Percentiles rank a stretch among this genome's conserved stretches.
These are phyloP conservation scores for Aaosphaeria arxii DNA, from an alignment of 2,329 filamentous ascomycete genomes.

Conservation along the genomic window DNA sequence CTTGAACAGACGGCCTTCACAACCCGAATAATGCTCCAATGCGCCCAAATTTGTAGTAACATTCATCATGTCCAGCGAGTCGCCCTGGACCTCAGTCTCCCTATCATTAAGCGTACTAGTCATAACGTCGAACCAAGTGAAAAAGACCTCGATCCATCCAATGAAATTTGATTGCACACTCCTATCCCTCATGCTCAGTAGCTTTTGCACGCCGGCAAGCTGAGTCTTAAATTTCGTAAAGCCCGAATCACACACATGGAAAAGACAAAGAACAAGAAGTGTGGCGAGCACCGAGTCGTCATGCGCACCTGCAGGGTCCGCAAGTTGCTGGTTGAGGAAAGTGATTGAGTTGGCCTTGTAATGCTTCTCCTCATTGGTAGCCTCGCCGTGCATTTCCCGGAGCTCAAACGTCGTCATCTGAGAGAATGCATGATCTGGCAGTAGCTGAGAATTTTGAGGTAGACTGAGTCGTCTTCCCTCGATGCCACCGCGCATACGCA, in stretches of 20 bases:
- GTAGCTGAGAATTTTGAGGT: conserved; percentile 25
- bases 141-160: conserved; percentile 88
- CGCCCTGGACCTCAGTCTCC: conserved; percentile 72
- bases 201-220: conserved; percentile 88
- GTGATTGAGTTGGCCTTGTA: conserved; percentile 83
- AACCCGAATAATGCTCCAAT: conserved; percentile 82
- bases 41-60: conserved; percentile 67
- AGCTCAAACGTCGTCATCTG: conserved; percentile 35
- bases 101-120: conserved; percentile 89
- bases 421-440: conserved; percentile 37
- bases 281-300: conserved; percentile 87
- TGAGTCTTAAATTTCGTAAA: conserved; percentile 92
- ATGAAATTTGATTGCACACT: conserved; percentile 63
- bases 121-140: conserved; percentile 93
- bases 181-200: conserved; percentile 72
- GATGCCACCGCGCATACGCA: conserved; percentile 77
- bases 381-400: conserved; percentile 49
- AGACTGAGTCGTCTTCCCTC: conserved; percentile 39
- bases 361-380: conserved; percentile 72
- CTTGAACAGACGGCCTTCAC: conserved; percentile 82
- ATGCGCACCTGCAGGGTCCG: conserved; percentile 69
- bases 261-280: conserved; percentile 82
- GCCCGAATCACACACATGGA: conserved; percentile 89
- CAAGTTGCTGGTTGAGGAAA: conserved; percentile 79
- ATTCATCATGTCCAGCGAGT: conserved; percentile 61